A percentile compares a stretch with the other conserved stretches of the same genome.
phyloP scores from a whole-genome alignment of 306 rosid genomes.

The Cucurbita ficifolia region DNA sequence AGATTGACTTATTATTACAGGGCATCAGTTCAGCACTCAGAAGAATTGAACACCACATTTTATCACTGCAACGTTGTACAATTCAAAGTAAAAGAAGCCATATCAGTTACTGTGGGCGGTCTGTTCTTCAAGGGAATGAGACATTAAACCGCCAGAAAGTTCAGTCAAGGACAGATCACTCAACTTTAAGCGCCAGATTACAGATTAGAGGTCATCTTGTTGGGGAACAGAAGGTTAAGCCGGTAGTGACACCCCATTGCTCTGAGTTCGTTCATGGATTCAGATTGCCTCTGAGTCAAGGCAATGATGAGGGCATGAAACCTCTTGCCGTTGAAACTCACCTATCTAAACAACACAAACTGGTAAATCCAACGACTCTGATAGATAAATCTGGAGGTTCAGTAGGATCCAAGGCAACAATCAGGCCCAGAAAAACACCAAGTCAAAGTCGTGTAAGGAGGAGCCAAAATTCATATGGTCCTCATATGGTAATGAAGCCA shows the following conservation, averaged over 20 bases:
- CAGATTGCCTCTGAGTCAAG: slow-evolving; percentile 27
- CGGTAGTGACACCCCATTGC: neutral
- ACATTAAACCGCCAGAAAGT: slow-evolving; percentile 3
- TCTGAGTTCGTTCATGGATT: slow-evolving; percentile 33
- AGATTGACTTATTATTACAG: slow-evolving; percentile 23
- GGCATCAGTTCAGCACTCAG: slow-evolving; percentile 31
- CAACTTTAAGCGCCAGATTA: neutral
- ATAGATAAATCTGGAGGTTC: neutral
- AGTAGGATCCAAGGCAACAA: neutral
- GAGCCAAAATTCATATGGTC: neutral
- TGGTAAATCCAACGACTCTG: neutral
- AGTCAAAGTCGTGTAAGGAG: neutral
- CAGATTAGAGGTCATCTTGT: neutral
- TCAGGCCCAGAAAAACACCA: neutral
- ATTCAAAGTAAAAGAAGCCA: neutral
- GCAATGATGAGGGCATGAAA: neutral
- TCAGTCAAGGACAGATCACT: neutral
- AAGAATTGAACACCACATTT: slow-evolving; percentile 45
- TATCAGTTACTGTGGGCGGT: neutral
- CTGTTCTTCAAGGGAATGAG: slow-evolving; percentile 1
- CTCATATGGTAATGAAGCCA: slow-evolving; percentile 19
- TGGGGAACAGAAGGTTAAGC: slow-evolving; percentile 6
- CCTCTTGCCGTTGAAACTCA: slow-evolving; percentile 5
- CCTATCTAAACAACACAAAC: neutral
- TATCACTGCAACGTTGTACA: slow-evolving; percentile 27